Conservation (phyloP, 2,329 filamentous ascomycete species). For the Cladosporium velox region DNA sequence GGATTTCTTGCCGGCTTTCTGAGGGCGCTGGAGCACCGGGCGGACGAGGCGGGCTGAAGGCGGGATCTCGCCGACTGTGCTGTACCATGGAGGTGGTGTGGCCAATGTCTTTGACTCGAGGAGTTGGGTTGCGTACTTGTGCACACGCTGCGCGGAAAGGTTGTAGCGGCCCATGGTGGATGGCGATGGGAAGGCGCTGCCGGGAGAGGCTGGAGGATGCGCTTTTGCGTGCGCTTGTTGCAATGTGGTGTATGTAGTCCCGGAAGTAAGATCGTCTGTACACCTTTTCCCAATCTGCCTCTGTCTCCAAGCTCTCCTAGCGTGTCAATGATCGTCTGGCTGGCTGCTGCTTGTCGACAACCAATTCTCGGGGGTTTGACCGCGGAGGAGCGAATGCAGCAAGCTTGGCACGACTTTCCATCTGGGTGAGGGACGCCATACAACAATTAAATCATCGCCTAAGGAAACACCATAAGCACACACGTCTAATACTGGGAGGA, state of each 20-base stretch:
- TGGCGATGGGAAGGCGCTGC: background rate
- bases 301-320: background rate
- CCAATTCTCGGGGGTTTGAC: slow-evolving; percentile 12
- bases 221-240: background rate
- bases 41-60: slow-evolving; percentile 62
- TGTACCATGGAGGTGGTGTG: slow-evolving; percentile 57
- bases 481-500: background rate
- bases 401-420: slow-evolving; percentile 13
- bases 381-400: slow-evolving; percentile 6
- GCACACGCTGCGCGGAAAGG: slow-evolving; percentile 54
- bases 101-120: slow-evolving; percentile 47
- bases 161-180: slow-evolving; percentile 54
- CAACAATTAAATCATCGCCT: slow-evolving; percentile 1
- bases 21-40: slow-evolving; percentile 50
- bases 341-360: background rate
- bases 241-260: background rate
- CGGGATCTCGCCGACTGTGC: slow-evolving; percentile 58
- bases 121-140: slow-evolving; percentile 54
- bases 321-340: background rate
- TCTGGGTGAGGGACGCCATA: background rate
- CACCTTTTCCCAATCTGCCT: background rate
- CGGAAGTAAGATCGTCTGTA: background rate
- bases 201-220: background rate
- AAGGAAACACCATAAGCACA: background rate
- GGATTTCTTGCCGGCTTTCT: slow-evolving; percentile 59